phyloP scores from a whole-genome alignment of 345 rosid species.

The Turritis glabra region DNA sequence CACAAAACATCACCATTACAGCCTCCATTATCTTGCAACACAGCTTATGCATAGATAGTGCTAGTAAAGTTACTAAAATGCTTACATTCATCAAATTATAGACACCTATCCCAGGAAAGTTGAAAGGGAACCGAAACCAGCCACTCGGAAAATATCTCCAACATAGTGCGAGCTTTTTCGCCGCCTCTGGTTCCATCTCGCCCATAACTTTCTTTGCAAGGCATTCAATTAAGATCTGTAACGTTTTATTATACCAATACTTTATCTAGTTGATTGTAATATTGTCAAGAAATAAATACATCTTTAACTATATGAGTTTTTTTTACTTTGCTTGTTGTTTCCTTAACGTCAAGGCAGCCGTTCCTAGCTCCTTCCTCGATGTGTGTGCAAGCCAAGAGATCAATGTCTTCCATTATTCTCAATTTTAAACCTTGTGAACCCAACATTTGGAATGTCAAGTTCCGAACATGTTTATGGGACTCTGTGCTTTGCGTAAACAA shows the following conservation, averaged over 20 bases:
- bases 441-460: background rate
- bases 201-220: background rate
- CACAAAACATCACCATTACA: background rate
- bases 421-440: conserved; percentile 6
- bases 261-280: too few relatives aligned
- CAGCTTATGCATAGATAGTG: too few relatives aligned
- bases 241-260: background rate
- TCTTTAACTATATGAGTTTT: too few relatives aligned
- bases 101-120: background rate
- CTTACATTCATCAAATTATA: conserved; percentile 3
- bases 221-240: background rate
- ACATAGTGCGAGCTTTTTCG: background rate
- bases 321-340: conserved; percentile 21
- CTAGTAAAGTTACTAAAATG: background rate
- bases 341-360: conserved; percentile 1
- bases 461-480: background rate
- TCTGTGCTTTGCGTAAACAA: conserved; percentile 2
- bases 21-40: background rate
- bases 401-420: background rate
- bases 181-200: background rate
- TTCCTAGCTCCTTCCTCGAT: background rate
- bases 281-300: background rate
- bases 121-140: conserved; percentile 13
- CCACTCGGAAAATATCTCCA: conserved; percentile 22
- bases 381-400: background rate